phyloP scores from a whole-genome alignment of 1,284 basidiomycete species.

The Irpex sp. region DNA sequence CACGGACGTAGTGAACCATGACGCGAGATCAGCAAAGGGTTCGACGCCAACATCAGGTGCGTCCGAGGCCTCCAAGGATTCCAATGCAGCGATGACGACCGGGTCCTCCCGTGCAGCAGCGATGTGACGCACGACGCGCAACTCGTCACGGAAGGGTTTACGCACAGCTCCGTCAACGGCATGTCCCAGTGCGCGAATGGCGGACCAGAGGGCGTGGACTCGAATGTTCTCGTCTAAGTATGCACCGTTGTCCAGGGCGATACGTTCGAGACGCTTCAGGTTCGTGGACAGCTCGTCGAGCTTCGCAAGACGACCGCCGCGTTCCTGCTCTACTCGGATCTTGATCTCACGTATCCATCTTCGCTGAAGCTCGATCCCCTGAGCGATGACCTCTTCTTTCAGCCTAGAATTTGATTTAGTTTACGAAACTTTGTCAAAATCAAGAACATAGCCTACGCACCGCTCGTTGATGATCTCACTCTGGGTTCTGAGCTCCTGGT shows the following conservation, averaged over 20 bases:
- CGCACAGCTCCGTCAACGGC: slow-evolving; percentile 58
- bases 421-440: neutral
- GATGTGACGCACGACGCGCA: slow-evolving; percentile 77
- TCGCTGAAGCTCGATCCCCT: slow-evolving; percentile 96
- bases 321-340: slow-evolving; percentile 93
- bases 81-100: slow-evolving; percentile 66
- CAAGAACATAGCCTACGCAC: slow-evolving; percentile 37
- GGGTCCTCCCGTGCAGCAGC: slow-evolving; percentile 68
- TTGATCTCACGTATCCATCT: slow-evolving; percentile 97
- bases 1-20: slow-evolving; percentile 88
- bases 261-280: slow-evolving; percentile 86
- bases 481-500: slow-evolving; percentile 85
- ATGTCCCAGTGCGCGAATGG: slow-evolving; percentile 58
- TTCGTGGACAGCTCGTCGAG: slow-evolving; percentile 90
- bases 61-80: slow-evolving; percentile 70
- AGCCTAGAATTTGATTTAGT: slow-evolving; percentile 47
- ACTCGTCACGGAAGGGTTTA: slow-evolving; percentile 85
- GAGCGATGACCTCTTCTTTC: slow-evolving; percentile 92
- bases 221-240: slow-evolving; percentile 90
- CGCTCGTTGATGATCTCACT: slow-evolving; percentile 93
- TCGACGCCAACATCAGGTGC: slow-evolving; percentile 86
- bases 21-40: slow-evolving; percentile 82
- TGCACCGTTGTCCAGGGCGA: slow-evolving; percentile 87
- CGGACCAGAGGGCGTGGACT: slow-evolving; percentile 79
- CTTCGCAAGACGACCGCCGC: slow-evolving; percentile 92